Conservation (phyloP, 176 grass and related monocot genomes). For the Chrysopogon serrulatus region DNA sequence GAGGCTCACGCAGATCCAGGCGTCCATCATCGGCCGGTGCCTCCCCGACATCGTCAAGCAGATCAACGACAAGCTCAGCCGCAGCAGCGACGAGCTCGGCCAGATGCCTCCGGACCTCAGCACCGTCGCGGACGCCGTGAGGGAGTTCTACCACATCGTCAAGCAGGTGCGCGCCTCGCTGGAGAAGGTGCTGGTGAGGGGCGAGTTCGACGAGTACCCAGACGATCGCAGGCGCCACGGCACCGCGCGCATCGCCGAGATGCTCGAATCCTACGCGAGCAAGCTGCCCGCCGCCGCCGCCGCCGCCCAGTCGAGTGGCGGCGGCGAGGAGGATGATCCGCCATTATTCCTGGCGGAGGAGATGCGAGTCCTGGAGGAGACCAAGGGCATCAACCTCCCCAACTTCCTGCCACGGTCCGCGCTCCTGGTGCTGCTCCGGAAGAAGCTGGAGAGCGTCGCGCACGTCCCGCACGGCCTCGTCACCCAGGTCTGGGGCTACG, state of each 20-base stretch:
- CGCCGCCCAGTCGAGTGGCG: no score
- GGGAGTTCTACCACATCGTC: not conserved
- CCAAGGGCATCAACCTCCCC: constrained; percentile 28
- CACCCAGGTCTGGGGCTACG: not conserved
- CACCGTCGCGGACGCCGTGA: not conserved
- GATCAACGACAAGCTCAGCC: constrained; percentile 43
- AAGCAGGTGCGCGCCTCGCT: constrained; percentile 1
- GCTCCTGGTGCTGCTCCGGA: constrained; percentile 6
- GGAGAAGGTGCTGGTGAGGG: constrained; percentile 27
- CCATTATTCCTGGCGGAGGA: constrained; percentile 60
- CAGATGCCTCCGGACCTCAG: constrained; percentile 25
- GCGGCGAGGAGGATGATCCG: no score
- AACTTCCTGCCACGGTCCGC: constrained; percentile 34
- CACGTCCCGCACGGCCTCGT: constrained; percentile 15
- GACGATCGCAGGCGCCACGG: not conserved
- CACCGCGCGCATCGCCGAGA: constrained; percentile 13
- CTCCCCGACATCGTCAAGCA: constrained; percentile 44
- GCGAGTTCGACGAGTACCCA: constrained; percentile 42
- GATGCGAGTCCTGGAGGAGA: constrained; percentile 28
- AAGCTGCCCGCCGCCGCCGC: constrained; percentile 10
- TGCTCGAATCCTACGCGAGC: not conserved
- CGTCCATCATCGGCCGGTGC: constrained; percentile 19
- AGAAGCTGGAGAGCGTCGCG: not conserved
- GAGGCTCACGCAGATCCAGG: constrained; percentile 31
- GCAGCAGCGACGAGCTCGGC: constrained; percentile 12